Evolutionary conservation across 345 rosid species (phyloP).

Genomic region (Lumnitzera racemosa): DNA sequence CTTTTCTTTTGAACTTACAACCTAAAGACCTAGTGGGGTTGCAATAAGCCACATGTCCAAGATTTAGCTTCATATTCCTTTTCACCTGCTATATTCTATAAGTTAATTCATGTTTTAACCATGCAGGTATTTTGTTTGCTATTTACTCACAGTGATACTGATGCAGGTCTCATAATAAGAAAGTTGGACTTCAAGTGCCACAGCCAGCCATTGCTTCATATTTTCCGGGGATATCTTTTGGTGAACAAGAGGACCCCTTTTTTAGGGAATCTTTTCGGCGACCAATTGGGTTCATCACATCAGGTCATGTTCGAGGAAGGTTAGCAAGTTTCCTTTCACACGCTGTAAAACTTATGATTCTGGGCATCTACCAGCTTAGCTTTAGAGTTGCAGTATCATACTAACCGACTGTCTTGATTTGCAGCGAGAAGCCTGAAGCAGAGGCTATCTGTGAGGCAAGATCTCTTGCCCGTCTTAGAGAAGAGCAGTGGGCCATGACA

Average conservation of each 20-base stretch:
- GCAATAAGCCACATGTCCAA: too few relatives aligned
- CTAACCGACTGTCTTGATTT: neutral
- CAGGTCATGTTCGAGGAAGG: constrained; percentile 85
- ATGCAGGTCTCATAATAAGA: constrained; percentile 36
- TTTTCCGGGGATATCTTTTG: constrained; percentile 48
- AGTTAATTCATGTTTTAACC: neutral
- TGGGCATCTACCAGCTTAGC: neutral
- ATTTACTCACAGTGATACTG: neutral
- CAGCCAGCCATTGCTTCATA: constrained; percentile 48
- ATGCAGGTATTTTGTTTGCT: neutral
- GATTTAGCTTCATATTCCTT: too few relatives aligned
- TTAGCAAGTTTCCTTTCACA: constrained; percentile 14
- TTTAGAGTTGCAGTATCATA: neutral
- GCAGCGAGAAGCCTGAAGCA: constrained; percentile 68
- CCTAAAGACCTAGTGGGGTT: neutral
- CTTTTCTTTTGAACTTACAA: neutral
- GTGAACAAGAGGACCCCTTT: constrained; percentile 40
- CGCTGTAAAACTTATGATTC: neutral
- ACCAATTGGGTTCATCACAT: constrained; percentile 81
- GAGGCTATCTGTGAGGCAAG: constrained; percentile 61
- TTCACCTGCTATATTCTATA: too few relatives aligned
- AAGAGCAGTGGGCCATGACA: constrained; percentile 59
- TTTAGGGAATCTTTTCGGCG: constrained; percentile 39
- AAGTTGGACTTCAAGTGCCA: constrained; percentile 41
- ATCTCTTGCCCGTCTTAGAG: constrained; percentile 52